Conservation (phyloP, 306 rosid genomes). For the Cajanus cajan region DNA sequence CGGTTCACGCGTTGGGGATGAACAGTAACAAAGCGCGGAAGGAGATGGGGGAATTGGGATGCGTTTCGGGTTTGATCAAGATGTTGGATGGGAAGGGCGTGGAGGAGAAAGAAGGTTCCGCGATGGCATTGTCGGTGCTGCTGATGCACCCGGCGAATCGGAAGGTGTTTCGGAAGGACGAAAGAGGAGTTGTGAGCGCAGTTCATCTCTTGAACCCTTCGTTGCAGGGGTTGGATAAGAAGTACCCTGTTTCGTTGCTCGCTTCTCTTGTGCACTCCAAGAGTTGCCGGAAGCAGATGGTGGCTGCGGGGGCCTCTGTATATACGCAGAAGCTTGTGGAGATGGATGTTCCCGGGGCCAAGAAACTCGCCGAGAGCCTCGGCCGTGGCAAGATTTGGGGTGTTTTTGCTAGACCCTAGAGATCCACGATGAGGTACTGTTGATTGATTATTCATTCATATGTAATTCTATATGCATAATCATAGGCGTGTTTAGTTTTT, state of each 20-base stretch:
- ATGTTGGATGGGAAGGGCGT: conserved; percentile 90
- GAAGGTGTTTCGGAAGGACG: conserved; percentile 60
- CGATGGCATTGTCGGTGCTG: conserved; percentile 68
- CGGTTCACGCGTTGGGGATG: conserved; percentile 63
- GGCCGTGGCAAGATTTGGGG: conserved; percentile 93
- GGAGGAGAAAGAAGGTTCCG: conserved; percentile 80
- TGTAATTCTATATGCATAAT: conserved; percentile 38
- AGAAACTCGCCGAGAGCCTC: conserved; percentile 77
- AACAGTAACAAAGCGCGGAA: conserved; percentile 56
- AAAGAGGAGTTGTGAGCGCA: conserved; percentile 59
- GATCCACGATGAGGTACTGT: not conserved
- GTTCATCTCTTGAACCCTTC: conserved; percentile 83
- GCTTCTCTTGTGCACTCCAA: conserved; percentile 61
- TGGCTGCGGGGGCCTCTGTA: conserved; percentile 67
- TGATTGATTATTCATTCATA: conserved; percentile 27
- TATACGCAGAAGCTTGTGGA: conserved; percentile 71
- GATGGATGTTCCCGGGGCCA: conserved; percentile 73
- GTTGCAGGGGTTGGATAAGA: conserved; percentile 62
- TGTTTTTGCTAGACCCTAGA: conserved; percentile 75
- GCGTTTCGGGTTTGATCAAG: conserved; percentile 54
- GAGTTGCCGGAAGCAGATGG: conserved; percentile 75
- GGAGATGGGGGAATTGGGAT: conserved; percentile 82
- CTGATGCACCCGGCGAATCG: conserved; percentile 49
- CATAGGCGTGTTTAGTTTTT: no score
- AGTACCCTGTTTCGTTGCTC: conserved; percentile 71